Base-by-base conservation (phyloP, 2,329 filamentous ascomycete genomes). In the Emmonsiellopsis sp. region DNA sequence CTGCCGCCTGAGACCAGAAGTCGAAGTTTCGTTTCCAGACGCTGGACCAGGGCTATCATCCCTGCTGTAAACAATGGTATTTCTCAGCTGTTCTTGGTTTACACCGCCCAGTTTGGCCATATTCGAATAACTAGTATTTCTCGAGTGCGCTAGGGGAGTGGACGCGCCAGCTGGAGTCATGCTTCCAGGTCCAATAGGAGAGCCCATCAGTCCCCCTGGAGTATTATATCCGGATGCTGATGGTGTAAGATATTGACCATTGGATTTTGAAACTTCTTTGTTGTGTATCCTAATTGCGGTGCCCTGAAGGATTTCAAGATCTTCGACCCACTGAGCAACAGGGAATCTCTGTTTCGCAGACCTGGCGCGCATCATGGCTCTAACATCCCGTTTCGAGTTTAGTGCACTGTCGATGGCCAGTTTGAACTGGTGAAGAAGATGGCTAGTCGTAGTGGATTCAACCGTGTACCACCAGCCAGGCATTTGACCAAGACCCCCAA, bases 401-500 rank as follows among this genome's bases (percentile, higher is more conserved):
- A 86, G 65, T 1, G 83, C 83, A 50, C 76, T 76, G n/a, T 79
- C 70, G 57, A 86, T 85, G 10, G 83, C 80, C 58, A 76, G 73
- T 64, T 80, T 82, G 72, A 86, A 85, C 63, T 86, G 83, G 45
- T 80, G 77, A 52, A 85, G 72, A 43, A 85, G 68, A 69, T 86
- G 83, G 43, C 76, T 76, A 0, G 82, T 83, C 1, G 80, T 80
- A 5, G 77, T 82, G 0, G 81, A 84, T 64, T 86, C 83, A 53
- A 86, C 79, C 0, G 83, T 85, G 65, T 80, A 86, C 83, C 83
- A 86, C 79, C 82, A 85, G 26, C 83, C 83, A 16, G 83, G 83
- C 82, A 86, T 85, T 62, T 84, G 80, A n/a, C 83, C 82, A 20
- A 86, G 73, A 52, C 83, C 83, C 59, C 83, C 83, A 38, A 86